Base-by-base conservation (phyloP, 352 stramenopile species). In the Pythium coloratum region DNA sequence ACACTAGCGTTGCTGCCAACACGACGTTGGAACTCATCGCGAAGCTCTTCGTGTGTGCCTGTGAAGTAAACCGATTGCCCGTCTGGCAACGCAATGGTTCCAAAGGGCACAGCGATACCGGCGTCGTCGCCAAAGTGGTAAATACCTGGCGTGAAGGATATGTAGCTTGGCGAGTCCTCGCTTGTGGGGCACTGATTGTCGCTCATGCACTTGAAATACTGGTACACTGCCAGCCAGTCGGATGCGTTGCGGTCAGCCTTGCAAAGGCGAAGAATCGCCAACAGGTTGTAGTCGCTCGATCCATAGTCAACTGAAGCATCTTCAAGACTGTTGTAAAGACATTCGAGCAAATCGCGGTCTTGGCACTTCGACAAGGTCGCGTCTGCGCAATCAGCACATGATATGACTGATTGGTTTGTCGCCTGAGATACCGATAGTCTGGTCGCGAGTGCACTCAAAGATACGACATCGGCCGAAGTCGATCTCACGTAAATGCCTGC, bases 321-420 rank as follows among this genome's bases (percentile, higher is more conserved):
- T 2, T 33, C 55, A 16, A 72, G n/a, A 49, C 59, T 72, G 54
- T 34, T 32, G 20, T 8, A 26, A 10, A 72, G 16, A 34, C 66
- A 72, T 13, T 67, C 66, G 33, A 67, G 42, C 10, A 72, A 34
- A 26, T 70, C 60, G 1, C 51, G 16, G 18, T 44, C 26, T 20
- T 10, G 40, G 24, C 40, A 62, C 14, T 33, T 13, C 9, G 38
- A 14, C 10, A 69, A 34, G 32, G 63, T 60, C 55, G 24, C 14
- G 0, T 36, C 28, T 32, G 46, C 56, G 16, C 64, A 70, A 2
- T 10, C 49, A 14, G 2, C 38, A 55, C 64, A 70, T 18, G 10
- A 47, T 0, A n/a, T 5, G 9, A 38, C 6, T 6, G 38, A 28
- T 2, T 0, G 28, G 6, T 24, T n/a, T 12, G 20, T 38, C 9